These are phyloP conservation scores for Phytopythium delawarense DNA, from an alignment of 352 stramenopile genomes.

Conservation along the genomic window DNA sequence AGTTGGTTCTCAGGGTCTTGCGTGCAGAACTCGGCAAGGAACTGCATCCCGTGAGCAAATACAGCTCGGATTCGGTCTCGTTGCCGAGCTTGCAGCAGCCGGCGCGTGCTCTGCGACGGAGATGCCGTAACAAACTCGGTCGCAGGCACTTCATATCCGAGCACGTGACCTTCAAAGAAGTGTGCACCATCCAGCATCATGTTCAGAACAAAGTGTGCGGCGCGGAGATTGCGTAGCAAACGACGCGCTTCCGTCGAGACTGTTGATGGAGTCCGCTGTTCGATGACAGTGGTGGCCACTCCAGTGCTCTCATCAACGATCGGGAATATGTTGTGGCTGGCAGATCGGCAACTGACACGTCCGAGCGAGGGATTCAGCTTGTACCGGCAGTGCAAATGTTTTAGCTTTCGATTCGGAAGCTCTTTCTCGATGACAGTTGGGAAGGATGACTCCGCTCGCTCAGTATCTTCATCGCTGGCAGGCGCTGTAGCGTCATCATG, in stretches of 20 bases:
- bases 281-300: no score
- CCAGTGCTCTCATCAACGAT: not conserved
- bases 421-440: constrained; percentile 26
- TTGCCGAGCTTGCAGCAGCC: constrained; percentile 35
- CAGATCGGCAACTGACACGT: constrained; percentile 42
- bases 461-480: not conserved
- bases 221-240: constrained; percentile 53
- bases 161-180: constrained; percentile 58
- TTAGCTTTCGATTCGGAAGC: constrained; percentile 48
- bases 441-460: not conserved
- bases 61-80: constrained; percentile 47
- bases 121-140: not conserved
- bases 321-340: constrained; percentile 29
- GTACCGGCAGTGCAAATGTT: constrained; percentile 25
- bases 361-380: constrained; percentile 32
- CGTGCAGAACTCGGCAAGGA: constrained; percentile 49
- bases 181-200: constrained; percentile 70
- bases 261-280: not conserved
- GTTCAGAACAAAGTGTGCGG: constrained; percentile 50
- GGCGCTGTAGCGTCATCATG: not conserved
- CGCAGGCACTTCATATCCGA: constrained; percentile 6
- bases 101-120: not conserved
- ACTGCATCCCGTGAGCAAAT: constrained; percentile 52
- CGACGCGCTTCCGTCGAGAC: constrained; percentile 35
- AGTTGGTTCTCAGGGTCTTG: constrained; percentile 44